Conservation (phyloP, 73 alveolate species). For the Paramecium biaurelia region DNA sequence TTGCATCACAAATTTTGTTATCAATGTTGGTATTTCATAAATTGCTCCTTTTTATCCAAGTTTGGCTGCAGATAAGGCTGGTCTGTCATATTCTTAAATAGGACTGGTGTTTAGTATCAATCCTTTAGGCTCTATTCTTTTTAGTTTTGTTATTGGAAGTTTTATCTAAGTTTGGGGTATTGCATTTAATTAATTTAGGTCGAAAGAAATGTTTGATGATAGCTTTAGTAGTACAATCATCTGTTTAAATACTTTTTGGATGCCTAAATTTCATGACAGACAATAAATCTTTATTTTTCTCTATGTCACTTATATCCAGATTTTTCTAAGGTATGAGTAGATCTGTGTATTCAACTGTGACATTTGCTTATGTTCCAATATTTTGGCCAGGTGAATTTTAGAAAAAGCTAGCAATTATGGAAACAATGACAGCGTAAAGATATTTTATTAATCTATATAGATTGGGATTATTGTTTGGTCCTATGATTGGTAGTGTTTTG, state of each 20-base stretch:
- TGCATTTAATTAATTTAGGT: neutral
- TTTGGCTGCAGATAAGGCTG: slow-evolving; percentile 33
- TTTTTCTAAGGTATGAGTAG: slow-evolving; percentile 36
- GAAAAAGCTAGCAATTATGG: slow-evolving; percentile 38
- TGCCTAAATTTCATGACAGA: slow-evolving; percentile 48
- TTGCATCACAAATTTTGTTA: slow-evolving; percentile 30
- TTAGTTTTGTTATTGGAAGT: slow-evolving; percentile 25
- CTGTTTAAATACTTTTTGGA: slow-evolving; percentile 18
- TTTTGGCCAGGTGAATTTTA: slow-evolving; percentile 56
- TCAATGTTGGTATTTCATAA: slow-evolving; percentile 36
- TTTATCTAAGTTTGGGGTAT: slow-evolving; percentile 26
- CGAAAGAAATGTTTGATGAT: slow-evolving; percentile 4
- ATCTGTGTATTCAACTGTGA: slow-evolving; percentile 48
- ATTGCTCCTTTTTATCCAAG: slow-evolving; percentile 48
- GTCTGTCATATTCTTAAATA: slow-evolving; percentile 18
- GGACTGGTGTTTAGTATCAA: slow-evolving; percentile 48
- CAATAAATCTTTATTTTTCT: neutral
- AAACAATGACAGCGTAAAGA: slow-evolving; percentile 48
- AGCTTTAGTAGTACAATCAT: neutral
- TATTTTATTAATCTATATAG: neutral
- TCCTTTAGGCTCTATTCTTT: slow-evolving; percentile 42
- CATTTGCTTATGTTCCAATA: slow-evolving; percentile 41
- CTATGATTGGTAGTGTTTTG: slow-evolving; percentile 24
- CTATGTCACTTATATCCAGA: slow-evolving; percentile 28
- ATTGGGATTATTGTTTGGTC: slow-evolving; percentile 37